These are phyloP conservation scores for Penicillium simplicissimum DNA, from an alignment of 495 filamentous ascomycete genomes.

Conservation along the genomic window DNA sequence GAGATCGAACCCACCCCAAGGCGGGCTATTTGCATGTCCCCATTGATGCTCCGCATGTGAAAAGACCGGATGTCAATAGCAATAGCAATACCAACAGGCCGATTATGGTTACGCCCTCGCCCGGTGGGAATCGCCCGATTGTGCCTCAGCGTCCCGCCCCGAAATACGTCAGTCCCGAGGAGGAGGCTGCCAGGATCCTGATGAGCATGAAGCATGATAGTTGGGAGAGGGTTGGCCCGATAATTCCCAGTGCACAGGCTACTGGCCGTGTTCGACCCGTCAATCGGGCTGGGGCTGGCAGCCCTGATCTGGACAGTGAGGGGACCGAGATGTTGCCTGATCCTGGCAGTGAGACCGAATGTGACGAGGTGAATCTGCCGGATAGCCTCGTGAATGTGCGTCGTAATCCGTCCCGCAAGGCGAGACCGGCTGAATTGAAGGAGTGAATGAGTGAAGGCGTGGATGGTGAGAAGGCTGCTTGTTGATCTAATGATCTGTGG, in stretches of 20 bases:
- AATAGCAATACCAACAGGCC: too few relatives aligned
- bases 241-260: neutral
- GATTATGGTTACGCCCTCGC: too few relatives aligned
- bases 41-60: neutral
- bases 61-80: too few relatives aligned
- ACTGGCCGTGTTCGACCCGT: neutral
- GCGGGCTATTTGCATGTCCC: slow-evolving; percentile 17
- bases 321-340: neutral
- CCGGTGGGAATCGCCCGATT: too few relatives aligned
- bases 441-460: neutral
- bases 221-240: neutral
- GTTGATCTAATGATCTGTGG: neutral
- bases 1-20: slow-evolving; percentile 27
- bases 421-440: slow-evolving; percentile 5
- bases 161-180: too few relatives aligned
- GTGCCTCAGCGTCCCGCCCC: too few relatives aligned
- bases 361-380: neutral
- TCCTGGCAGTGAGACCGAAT: neutral
- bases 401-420: slow-evolving; percentile 7
- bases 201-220: neutral
- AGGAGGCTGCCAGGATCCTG: neutral
- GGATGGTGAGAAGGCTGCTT: neutral
- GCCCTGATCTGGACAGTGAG: neutral
- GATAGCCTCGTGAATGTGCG: slow-evolving; percentile 3
- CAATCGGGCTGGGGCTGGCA: neutral